phyloP scores from a whole-genome alignment of 2,329 filamentous ascomycete genomes.

The Colletotrichum gigasporum region DNA sequence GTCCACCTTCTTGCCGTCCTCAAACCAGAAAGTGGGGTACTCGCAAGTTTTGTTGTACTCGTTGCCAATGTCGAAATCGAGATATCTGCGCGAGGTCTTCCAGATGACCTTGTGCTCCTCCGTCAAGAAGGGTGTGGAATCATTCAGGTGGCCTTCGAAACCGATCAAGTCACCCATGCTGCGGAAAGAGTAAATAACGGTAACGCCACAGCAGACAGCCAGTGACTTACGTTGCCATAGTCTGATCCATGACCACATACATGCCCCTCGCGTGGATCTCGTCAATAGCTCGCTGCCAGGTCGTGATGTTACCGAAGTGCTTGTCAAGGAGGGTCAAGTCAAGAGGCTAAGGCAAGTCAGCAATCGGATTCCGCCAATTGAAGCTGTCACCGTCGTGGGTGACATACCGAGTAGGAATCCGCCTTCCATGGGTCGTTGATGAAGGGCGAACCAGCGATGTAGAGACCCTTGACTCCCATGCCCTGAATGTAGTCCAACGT shows the following conservation, averaged over 20 bases:
- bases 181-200: conserved; percentile 36
- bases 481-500: conserved; percentile 72
- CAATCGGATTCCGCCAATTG: conserved; percentile 37
- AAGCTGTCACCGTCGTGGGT: background rate
- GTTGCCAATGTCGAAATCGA: conserved; percentile 66
- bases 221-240: conserved; percentile 50
- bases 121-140: conserved; percentile 62
- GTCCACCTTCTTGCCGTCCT: conserved; percentile 62
- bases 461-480: conserved; percentile 71
- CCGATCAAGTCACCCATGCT: conserved; percentile 72
- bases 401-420: conserved; percentile 60
- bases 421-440: conserved; percentile 72
- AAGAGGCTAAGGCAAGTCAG: conserved; percentile 47
- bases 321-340: conserved; percentile 71
- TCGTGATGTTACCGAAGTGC: conserved; percentile 67
- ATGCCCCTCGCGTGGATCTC: conserved; percentile 71
- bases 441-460: conserved; percentile 70
- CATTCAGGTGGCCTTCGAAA: conserved; percentile 69
- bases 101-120: conserved; percentile 67
- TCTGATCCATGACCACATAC: conserved; percentile 75
- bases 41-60: conserved; percentile 61
- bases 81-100: conserved; percentile 64
- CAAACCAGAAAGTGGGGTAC: conserved; percentile 71
- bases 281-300: conserved; percentile 65
- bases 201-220: background rate